Evolutionary conservation across 495 filamentous ascomycete species (phyloP).

Genomic region (Tuber umbilicatum): DNA sequence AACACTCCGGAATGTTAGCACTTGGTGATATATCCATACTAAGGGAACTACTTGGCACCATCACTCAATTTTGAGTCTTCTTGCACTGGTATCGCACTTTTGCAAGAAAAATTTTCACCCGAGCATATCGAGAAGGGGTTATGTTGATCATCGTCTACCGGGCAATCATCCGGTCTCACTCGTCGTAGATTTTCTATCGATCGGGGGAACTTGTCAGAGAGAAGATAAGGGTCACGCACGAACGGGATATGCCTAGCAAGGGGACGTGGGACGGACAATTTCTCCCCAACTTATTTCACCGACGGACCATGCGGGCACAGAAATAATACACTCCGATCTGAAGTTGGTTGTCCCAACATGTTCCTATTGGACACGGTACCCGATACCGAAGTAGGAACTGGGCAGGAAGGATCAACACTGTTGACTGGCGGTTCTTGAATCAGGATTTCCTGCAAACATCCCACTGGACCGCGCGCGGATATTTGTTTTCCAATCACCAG

Average conservation of each 20-base stretch:
- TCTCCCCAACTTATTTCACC: neutral
- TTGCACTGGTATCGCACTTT: neutral
- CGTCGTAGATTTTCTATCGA: neutral
- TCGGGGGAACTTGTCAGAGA: neutral
- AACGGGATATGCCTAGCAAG: neutral
- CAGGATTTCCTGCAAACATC: neutral
- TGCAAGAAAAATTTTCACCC: neutral
- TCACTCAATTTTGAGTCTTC: neutral
- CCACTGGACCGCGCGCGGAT: neutral
- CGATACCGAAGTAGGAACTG: neutral
- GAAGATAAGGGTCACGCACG: neutral
- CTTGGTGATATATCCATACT: neutral
- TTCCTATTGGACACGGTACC: neutral
- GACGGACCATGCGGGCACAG: neutral
- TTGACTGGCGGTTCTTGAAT: neutral
- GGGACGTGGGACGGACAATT: neutral
- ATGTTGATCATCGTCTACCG: neutral
- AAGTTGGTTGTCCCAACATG: neutral
- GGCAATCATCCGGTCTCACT: slow-evolving; percentile 1
- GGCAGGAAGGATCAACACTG: neutral
- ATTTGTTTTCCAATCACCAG: neutral
- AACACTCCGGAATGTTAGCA: neutral
- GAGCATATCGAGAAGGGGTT: neutral
- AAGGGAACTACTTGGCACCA: neutral
- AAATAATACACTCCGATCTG: neutral